Base-by-base conservation (phyloP, 2,329 filamentous ascomycete species). In the Scedosporium minutisporum region DNA sequence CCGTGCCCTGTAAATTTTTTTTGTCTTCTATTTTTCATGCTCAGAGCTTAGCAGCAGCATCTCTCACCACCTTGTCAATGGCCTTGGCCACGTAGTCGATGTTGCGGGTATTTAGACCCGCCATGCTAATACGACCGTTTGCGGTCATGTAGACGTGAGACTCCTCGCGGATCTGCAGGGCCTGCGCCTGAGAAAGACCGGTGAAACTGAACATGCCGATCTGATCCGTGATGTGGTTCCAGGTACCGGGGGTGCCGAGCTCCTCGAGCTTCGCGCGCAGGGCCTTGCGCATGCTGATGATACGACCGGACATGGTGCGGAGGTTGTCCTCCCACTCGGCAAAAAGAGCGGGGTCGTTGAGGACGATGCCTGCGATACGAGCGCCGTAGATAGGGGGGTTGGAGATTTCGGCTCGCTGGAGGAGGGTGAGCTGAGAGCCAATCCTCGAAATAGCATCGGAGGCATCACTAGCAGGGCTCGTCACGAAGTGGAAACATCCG, bases 141-240 rank as follows among this genome's bases (percentile, higher is more conserved):
- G 97, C 97, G 67, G 93, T 97, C 85, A 93, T 93, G 78, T 95
- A 95, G 62, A 95, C 82, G 74, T 95, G 90, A 64, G 81, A 84
- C 60, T 90, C 84, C 65, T 85, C 80, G 61, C 87, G 82, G 65
- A 95, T 78, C 76, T 85, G 86, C 68, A 83, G 68, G 6, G 93
- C 90, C 73, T 95, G 90, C 65, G 83, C 73, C 77, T 92, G 89
- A 12, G 75, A 83, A 73, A 96, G 77, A 12, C 91, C 91, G 0
- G 91, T 96, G 75, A 96, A 99, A 75, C 88, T 93, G 79, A 99
- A 99, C 95, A 99, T 99, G 78, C 95, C 95, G 72, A 99, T 99
- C 82, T 99, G 95, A 70, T 96, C 90, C 16, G 93, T 97, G 74
- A 99, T 96, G 78, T 99, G 95, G 72, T 93, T 91, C 95, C 95